Evolutionary conservation across 2,329 filamentous ascomycete genomes (phyloP), one percentile per base, ranked within the genome.

Genomic region (Diaporthe aspalathi): DNA sequence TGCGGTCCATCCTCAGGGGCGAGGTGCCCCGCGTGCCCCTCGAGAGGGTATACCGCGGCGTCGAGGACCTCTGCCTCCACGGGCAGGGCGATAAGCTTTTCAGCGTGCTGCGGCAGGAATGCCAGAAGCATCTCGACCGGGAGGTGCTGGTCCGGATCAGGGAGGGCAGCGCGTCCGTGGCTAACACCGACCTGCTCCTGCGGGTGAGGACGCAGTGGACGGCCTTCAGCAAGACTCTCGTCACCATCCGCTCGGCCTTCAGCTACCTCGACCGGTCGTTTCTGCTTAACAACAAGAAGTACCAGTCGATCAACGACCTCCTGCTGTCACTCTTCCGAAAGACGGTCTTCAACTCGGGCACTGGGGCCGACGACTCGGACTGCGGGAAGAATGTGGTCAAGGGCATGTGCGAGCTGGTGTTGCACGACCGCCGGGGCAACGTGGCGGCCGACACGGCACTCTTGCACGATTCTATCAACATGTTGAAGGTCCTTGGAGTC

Each of bases 221-320:
- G 70, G 85, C 84, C 27, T 99, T 95, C 95, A 92, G 91, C 76
- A 84, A 87, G 53, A 45, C 43, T 63, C 75, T 94, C 91, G 88
- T 91, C 74, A 91, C 91, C 17, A 89, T 99, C 67, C 90, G 94
- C 62, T 95, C 93, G 74, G 92, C 97, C 49, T 98, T 98, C 82
- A 97, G 94, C 83, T 99, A 95, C 78, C 88, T 99, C 74, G 95
- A 99, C 79, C 91, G 96, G 74, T 93, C 94, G 2, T 98, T 94
- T 78, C 86, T 99, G 9, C 85, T 97, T 2, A 91, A 92, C 70
- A 90, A 91, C 56, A 90, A 91, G 75, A 89, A 92, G 27, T 83
- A 88, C 45, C 86, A 87, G 12, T 92, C 92, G 43, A 90, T 99
- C 70, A 92, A 95, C 77, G 94, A 97, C 77, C 91, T 97, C 84